Evolutionary conservation across 2,329 filamentous ascomycete species (phyloP), one percentile per base, ranked within the genome.

Genomic region (Penicillium sp.): DNA sequence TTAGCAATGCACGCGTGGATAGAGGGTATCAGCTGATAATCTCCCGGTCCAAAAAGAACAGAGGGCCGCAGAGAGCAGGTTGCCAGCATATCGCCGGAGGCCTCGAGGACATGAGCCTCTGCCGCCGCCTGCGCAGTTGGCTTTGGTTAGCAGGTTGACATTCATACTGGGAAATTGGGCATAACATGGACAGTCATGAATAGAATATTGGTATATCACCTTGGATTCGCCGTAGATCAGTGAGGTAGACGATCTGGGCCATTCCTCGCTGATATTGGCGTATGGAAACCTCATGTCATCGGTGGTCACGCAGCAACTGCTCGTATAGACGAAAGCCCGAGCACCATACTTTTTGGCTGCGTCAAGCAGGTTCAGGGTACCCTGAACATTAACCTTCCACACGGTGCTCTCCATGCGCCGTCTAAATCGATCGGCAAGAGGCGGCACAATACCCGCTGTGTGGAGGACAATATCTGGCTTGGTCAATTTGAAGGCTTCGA

Each of bases 241-340:
- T 9, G 67, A 72, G 35, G 49, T 60, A 32, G 48, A 49, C n/a
- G 68, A 62, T 8, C 62, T 66, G 11, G 66, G 70, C 69, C 69
- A 72, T 36, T 50, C 48, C 55, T 72, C 69, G 39, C 70, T 63
- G 48, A 72, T 67, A 45, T 72, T 71, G 5, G 55, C 56, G 51
- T 68, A 67, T 9, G 62, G 48, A 29, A 57, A 50, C 32, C 52
- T 58, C 59, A 69, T 62, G 46, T 81, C 74, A 60, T 82, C 79
- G 4, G 74, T 71, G 33, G 81, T 63, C 7, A 76, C 76, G 28
- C 78, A 79, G 48, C 76, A 76, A 57, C 70, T 76, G 58, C 76
- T 79, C 28, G 79, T 82, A 56, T 78, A 81, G 40, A 83, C 70
- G 39, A 83, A 73, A 1, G 68, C 73, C 44, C 67, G 70, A 36